Conservation (phyloP, 139 green algal species). For the Tetradesmus obliquus region DNA sequence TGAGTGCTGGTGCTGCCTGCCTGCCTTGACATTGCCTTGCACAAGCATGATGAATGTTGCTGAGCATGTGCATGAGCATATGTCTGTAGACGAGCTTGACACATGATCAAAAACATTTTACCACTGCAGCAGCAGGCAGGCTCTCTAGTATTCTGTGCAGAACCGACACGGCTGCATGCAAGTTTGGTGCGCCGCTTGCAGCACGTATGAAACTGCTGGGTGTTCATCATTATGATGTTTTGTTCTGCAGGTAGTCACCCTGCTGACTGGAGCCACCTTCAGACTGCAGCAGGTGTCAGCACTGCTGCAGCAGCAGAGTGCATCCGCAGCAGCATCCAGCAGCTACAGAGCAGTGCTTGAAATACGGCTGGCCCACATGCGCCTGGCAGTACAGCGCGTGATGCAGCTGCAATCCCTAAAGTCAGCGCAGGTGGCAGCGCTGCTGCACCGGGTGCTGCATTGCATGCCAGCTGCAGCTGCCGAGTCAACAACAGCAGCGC, state of each 20-base stretch:
- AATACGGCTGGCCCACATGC: neutral
- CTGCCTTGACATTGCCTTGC: too few relatives aligned
- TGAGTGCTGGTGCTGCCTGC: too few relatives aligned
- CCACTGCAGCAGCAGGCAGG: too few relatives aligned
- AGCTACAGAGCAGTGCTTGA: neutral
- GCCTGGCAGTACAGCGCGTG: constrained; percentile 21
- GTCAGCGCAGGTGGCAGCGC: neutral
- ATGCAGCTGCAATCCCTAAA: constrained; percentile 42
- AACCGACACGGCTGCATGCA: too few relatives aligned
- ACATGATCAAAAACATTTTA: too few relatives aligned
- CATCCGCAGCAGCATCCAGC: too few relatives aligned
- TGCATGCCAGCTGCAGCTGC: neutral
- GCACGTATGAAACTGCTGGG: too few relatives aligned
- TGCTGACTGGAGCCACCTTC: neutral
- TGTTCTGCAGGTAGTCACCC: neutral
- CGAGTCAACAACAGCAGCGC: neutral
- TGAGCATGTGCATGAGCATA: too few relatives aligned
- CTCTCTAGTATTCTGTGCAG: too few relatives aligned
- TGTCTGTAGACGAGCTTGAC: too few relatives aligned
- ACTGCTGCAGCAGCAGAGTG: neutral
- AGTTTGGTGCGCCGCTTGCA: too few relatives aligned
- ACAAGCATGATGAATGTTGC: too few relatives aligned
- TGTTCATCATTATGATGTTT: neutral
- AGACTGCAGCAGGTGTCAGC: neutral
- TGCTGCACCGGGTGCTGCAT: neutral